Base-by-base conservation (phyloP, 202 grass and related monocot species). In the Schoenoplectus tabernaemontani region DNA sequence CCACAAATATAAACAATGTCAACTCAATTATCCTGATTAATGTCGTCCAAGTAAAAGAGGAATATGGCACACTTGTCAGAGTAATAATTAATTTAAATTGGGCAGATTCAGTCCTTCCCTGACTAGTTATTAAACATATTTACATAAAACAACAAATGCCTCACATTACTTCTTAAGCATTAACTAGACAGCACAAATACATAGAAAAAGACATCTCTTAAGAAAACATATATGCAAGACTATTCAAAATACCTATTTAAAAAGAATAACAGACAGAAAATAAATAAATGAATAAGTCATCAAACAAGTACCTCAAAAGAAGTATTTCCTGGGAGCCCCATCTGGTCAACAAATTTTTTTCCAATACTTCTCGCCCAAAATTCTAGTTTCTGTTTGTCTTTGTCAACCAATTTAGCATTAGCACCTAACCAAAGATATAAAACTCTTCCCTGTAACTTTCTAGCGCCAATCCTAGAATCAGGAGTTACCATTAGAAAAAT, bases 341-440 rank as follows among this genome's bases (percentile, higher is more conserved):
- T 89, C 42, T 54, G 64, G 38, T 66, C 58, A 66, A 83, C 20
- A 83, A 89, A 59, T 6, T 86, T 76, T 4, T 76, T 58, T 7
- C 71, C 83, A 48, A 83, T 69, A 32, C 66, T 80, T 20, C 38
- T 56, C 6, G 59, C 62, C 70, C 80, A 51, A 56, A 28, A 10
- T 57, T 82, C 86, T 3, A 33, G 42, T 71, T 63, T 83, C 51
- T 65, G 71, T 43, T 57, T 43, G 12, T 80, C 28, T 33, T 47
- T 80, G 0, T 44, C 77, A 60, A 32, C 77, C 12, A 64, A 80
- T 64, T 80, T 50, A 47, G 77, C 59, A 64, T 63, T 63, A 48
- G 64, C 19, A 12, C 87, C 87, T 77, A 89, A 38, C 87, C 87
- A 89, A 19, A 89, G 19, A 65, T 89, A 89, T 24, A 89, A 65